Percentiles rank a stretch among this genome's conserved stretches.
These are phyloP conservation scores for Calamus simplicifolius DNA, from an alignment of 176 grass and related monocot species.

Conservation along the genomic window DNA sequence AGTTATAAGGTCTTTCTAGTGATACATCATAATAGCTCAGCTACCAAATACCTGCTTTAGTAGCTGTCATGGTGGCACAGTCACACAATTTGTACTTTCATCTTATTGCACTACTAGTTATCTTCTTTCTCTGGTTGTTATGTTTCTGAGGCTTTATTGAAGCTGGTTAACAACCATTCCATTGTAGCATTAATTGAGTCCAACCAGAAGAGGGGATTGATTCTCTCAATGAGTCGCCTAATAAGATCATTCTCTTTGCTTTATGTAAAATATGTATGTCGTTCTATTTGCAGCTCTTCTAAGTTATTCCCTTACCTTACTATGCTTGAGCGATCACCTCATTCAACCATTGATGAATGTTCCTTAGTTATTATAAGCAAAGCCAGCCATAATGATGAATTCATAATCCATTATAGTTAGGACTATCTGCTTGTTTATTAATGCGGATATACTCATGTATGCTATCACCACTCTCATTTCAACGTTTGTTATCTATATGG, in stretches of 20 bases:
- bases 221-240: conserved; percentile 56
- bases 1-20: no score
- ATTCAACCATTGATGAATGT: conserved; percentile 48
- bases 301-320: conserved; percentile 53
- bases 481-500: no score
- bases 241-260: conserved; percentile 77
- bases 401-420: not conserved
- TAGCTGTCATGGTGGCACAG: not conserved
- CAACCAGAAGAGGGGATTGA: conserved; percentile 64
- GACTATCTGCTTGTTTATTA: no score
- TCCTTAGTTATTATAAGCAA: conserved; percentile 45
- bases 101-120: not conserved
- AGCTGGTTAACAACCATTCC: conserved; percentile 63
- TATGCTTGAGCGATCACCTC: conserved; percentile 62
- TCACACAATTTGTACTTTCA: not conserved
- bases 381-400: conserved; percentile 19
- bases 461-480: no score
- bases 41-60: no score
- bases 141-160: conserved; percentile 56
- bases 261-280: conserved; percentile 81
- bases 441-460: no score
- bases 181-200: conserved; percentile 53
- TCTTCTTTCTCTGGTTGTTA: not conserved
- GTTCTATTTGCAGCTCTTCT: conserved; percentile 57
- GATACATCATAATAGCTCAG: no score